Base-by-base conservation (phyloP, 306 rosid genomes). In the Echinosophora koreensis region DNA sequence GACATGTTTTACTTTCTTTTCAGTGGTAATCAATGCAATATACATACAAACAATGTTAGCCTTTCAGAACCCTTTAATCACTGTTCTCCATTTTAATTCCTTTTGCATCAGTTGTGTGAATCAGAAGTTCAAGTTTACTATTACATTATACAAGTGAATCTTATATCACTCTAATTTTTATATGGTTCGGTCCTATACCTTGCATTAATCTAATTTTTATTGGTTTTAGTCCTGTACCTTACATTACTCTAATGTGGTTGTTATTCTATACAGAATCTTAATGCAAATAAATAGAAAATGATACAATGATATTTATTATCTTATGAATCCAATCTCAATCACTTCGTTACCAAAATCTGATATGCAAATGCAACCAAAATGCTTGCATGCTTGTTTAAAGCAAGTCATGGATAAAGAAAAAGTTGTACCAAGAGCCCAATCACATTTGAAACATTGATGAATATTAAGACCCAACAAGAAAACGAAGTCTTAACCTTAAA, bases 1-100 rank as follows among this genome's bases (percentile, higher is more conserved):
- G 67, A 81, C 77, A 35, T 57, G 6, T 66, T 44, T 80, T 79
- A 71, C 66, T 70, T 34, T 30, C 15, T 38, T 79, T 38, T 62
- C 5, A 5, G n/a, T 49, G 14, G 3, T 7, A 34, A 39, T 78
- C 10, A 60, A 8, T 42, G 27, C 35, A 76, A 50, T 64, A n/a
- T 57, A 16, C 58, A 32, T 18, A 18, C 18, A 46, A n/a, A 16
- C 41, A 58, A 30, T 14, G 55, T 12, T 70, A 10, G 4, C 62
- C 63, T 70, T 51, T 70, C 47, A 0, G 2, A 37, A 8, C 49
- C 30, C 50, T 15, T 37, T 16, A 66, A 12, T 5, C 46, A 50
- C 22, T 7, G 61, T 6, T 69, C 44, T 68, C 34, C 46, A 8
- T 69, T 8, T 50, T 8, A 0, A 6, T 16, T 22, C 57, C 54